Evolutionary conservation across 495 filamentous ascomycete genomes (phyloP).

Genomic region (Antarctomyces pellizariae): DNA sequence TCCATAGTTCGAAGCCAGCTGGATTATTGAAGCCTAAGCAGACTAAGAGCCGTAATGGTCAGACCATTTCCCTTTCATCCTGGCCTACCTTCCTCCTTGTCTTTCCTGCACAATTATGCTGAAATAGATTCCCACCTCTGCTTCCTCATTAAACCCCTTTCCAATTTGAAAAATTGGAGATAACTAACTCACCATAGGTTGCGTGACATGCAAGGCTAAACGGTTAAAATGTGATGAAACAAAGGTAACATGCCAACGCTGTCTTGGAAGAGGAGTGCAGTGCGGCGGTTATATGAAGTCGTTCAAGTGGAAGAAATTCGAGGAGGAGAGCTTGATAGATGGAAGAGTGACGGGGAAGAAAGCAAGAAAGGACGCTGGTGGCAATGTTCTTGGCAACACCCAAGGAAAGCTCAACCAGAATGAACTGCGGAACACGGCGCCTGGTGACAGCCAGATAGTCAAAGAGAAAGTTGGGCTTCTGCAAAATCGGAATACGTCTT

Average conservation of each 20-base stretch:
- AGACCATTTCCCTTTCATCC: slow-evolving; percentile 5
- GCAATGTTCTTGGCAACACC: not conserved
- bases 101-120: slow-evolving; percentile 1
- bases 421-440: slow-evolving; percentile 5
- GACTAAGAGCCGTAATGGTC: slow-evolving; percentile 70
- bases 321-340: slow-evolving; percentile 35
- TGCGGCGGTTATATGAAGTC: slow-evolving; percentile 69
- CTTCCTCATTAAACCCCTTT: slow-evolving; percentile 4
- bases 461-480: slow-evolving; percentile 1
- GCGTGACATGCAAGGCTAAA: slow-evolving; percentile 63
- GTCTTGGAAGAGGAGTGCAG: slow-evolving; percentile 38
- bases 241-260: slow-evolving; percentile 55
- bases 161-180: too few relatives aligned
- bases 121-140: slow-evolving; percentile 1
- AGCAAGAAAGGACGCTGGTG: slow-evolving; percentile 19
- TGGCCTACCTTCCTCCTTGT: slow-evolving; percentile 6
- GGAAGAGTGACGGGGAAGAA: slow-evolving; percentile 23
- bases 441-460: not conserved
- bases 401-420: too few relatives aligned
- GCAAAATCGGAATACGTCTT: not conserved
- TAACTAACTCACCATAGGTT: slow-evolving; percentile 26
- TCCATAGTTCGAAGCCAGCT: slow-evolving; percentile 13
- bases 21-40: slow-evolving; percentile 42
- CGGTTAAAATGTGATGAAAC: slow-evolving; percentile 64
- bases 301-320: slow-evolving; percentile 66